Evolutionary conservation across 2,329 filamentous ascomycete species (phyloP).

Genomic region (Whalleya microplaca): DNA sequence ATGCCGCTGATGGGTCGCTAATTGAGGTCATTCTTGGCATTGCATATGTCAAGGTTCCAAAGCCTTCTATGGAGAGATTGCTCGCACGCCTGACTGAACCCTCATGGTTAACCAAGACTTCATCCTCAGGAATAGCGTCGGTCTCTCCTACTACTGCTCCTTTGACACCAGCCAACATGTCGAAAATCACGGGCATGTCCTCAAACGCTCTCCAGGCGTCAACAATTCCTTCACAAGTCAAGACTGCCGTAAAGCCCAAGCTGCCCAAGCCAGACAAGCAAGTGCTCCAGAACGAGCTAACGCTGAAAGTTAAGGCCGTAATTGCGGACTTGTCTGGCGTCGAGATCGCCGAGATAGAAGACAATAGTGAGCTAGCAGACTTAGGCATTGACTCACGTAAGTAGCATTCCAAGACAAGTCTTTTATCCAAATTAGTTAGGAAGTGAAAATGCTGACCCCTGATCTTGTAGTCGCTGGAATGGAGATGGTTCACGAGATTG

Average conservation of each 20-base stretch:
- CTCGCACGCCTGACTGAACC: conserved; percentile 32
- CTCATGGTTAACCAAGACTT: conserved; percentile 13
- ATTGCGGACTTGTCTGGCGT: conserved; percentile 40
- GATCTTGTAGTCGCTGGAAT: too few species aligned
- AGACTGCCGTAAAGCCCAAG: conserved; percentile 5
- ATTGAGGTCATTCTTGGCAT: conserved; percentile 42
- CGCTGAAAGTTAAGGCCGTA: conserved; percentile 23
- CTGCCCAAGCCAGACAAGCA: conserved; percentile 10
- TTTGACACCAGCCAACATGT: too few species aligned
- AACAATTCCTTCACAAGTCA: neutral
- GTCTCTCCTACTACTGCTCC: too few species aligned
- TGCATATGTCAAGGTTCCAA: conserved; percentile 34
- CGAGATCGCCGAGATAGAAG: conserved; percentile 41
- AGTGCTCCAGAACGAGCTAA: conserved; percentile 3
- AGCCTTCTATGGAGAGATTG: conserved; percentile 36
- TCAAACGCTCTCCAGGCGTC: neutral
- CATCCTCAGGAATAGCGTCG: conserved; percentile 16
- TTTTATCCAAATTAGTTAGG: too few species aligned
- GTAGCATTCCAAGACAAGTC: too few species aligned
- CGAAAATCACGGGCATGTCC: too few species aligned
- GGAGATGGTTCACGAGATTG: conserved; percentile 49
- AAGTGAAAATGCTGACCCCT: too few species aligned
- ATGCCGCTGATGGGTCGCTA: conserved; percentile 33
- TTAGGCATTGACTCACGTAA: conserved; percentile 55
- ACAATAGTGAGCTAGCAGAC: conserved; percentile 43